Percentiles rank a stretch among this genome's conserved stretches.
Conservation (phyloP, 345 rosid species). For the Populus euphratica region DNA sequence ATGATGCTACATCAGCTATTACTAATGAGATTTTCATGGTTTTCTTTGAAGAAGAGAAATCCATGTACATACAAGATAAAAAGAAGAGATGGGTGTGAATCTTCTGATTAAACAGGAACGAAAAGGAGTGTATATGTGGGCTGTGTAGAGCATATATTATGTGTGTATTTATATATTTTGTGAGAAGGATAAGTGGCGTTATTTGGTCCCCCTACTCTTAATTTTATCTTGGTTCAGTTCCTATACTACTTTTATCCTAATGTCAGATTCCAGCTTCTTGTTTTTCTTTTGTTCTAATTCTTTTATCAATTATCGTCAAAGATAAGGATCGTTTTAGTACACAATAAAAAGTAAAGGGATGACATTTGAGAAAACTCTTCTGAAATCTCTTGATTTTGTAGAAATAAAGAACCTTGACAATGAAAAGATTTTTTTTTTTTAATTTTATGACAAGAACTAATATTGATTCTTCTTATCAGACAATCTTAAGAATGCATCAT, state of each 20-base stretch:
- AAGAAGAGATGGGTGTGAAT: neutral
- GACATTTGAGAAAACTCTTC: too few relatives aligned
- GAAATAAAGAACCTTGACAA: too few relatives aligned
- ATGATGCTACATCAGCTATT: slow-evolving; percentile 48
- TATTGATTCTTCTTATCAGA: too few relatives aligned
- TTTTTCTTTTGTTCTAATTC: neutral
- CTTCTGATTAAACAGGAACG: neutral
- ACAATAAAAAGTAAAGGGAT: too few relatives aligned
- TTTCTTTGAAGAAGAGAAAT: slow-evolving; percentile 11
- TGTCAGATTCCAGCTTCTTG: neutral
- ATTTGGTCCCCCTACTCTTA: neutral
- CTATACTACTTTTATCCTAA: neutral
- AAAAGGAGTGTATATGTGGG: neutral
- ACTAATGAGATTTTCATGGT: slow-evolving; percentile 23
- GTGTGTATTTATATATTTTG: neutral
- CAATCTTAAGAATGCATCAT: too few relatives aligned
- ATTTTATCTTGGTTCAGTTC: neutral
- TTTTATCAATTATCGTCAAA: neutral
- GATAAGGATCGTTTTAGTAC: too few relatives aligned
- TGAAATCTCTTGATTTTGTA: too few relatives aligned
- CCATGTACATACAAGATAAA: slow-evolving; percentile 1
- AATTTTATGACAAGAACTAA: too few relatives aligned
- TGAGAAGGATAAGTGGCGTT: neutral
- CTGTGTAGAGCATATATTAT: neutral
- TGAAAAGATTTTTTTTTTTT: too few relatives aligned